Conservation (phyloP, 2,329 filamentous ascomycete genomes). For the Xylaria arbuscula region DNA sequence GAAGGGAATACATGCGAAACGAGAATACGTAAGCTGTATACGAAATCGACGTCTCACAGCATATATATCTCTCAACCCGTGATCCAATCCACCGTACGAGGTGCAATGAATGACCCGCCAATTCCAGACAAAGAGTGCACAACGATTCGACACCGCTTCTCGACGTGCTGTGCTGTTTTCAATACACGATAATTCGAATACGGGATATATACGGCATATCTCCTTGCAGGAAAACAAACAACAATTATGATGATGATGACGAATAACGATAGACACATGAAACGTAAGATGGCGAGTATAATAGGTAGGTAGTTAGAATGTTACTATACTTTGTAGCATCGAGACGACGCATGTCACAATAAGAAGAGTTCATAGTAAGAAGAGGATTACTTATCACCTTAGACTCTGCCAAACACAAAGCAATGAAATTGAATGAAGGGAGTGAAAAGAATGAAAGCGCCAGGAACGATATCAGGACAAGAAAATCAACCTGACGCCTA, state of each 20-base stretch:
- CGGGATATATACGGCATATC: not conserved
- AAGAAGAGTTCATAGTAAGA: no score
- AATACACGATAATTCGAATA: conserved; percentile 2
- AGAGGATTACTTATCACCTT: no score
- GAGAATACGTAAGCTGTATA: conserved; percentile 17
- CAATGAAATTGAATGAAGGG: no score
- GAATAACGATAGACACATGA: not conserved
- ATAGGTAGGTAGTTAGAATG: no score
- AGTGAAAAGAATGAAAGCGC: no score
- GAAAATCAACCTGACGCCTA: no score
- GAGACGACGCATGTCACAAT: not conserved
- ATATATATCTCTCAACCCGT: not conserved
- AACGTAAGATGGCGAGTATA: not conserved
- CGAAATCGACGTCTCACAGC: conserved; percentile 13
- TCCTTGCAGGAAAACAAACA: not conserved
- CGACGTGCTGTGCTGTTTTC: not conserved
- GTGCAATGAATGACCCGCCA: not conserved
- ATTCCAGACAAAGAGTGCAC: no score
- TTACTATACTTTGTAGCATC: not conserved
- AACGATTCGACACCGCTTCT: not conserved
- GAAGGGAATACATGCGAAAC: conserved; percentile 10
- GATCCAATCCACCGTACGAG: not conserved
- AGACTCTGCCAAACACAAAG: no score
- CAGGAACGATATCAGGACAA: no score
- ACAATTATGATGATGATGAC: not conserved